Base-by-base conservation (phyloP, 768 basidiomycete genomes). In the Boletus reticulatus region DNA sequence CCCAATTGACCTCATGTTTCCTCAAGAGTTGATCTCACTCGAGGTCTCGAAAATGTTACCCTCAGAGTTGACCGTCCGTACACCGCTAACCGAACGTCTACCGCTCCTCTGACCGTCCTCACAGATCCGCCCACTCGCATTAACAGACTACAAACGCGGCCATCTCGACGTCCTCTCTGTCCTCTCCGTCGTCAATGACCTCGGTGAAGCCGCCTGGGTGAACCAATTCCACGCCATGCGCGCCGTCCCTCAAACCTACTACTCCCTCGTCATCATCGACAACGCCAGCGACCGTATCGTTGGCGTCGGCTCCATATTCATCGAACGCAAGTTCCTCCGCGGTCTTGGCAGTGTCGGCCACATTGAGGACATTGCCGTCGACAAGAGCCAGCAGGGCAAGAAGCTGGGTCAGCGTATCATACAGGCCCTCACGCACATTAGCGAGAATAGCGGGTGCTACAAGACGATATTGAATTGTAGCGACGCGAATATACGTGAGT, bases 381-480 rank as follows among this genome's bases (percentile, higher is more conserved):
- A 90, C 73, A 85, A 88, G 73, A 77, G 72, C 42, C 83, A 89
- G 74, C 94, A 97, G 78, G 97, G 97, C 32, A 89, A 88, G 75
- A 94, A 92, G 72, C 80, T 99, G 32, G 97, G 97, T 0, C 71
- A 91, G 73, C 80, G 87, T 62, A 78, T 98, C 62, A 94, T 99
- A 67, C 81, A 92, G 62, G 88, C 91, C 6, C 79, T 98, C 63
- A 91, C 89, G 3, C 80, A 79, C 50, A 86, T 98, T 66, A 90
- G 92, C 70, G 88, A 94, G 81, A 75, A 71, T 59, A 74, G 77
- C 57, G 86, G 95, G 43, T 81, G 89, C 72, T 99, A 98, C 77
- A 99, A 99, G 86, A 94, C 94, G 16, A 98, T 99, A 63, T 75
- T 99, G 67, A 96, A 99, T 71, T 99, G 97, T 70, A 92, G 81